Base-by-base conservation (phyloP, 495 filamentous ascomycete species). In the Wilcoxina mikolae region DNA sequence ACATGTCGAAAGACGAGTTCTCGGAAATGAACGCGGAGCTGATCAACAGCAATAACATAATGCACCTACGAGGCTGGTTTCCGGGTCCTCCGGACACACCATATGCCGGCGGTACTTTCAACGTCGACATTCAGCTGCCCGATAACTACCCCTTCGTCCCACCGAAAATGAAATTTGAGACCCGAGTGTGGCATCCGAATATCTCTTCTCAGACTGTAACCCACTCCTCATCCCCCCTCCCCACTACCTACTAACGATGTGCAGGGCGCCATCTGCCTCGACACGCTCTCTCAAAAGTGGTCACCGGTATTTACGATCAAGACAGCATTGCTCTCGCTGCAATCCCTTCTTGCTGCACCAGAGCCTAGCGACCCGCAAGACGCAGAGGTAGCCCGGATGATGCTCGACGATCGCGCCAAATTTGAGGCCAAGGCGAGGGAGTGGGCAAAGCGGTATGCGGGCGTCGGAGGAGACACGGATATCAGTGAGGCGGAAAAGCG, bases 351-450 rank as follows among this genome's bases (percentile, higher is more conserved):
- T 60, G 86, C 83, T 70, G 84, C 84, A 9, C 91, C 91, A 1
- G 91, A 98, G 69, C 91, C 91, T 5, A 91, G 90, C 58, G 91
- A 98, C 62, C 91, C 91, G 2, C 91, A 98, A 69, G 91, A 98
- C 67, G 88, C 87, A 31, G 89, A 95, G 68, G 91, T 96, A 2
- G 91, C 91, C 4, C 79, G 76, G 58, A 94, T 94, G 89, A 75
- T 96, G 63, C 75, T 95, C 22, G 75, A 79, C 10, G 75, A 81
- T 38, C 85, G 85, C 0, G 76, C 82, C 46, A 79, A 81, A 48
- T 98, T 95, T 58, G 79, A 85, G 48, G 77, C 80, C 38, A 81
- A 85, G 57, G 91, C 91, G 0, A 76, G 88, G 46, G 84, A 94
- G 60, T 98, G 91, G 91, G 85, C 91, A 24, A 74, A 86, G 20